Evolutionary conservation across 2,329 filamentous ascomycete genomes (phyloP).

Genomic region (Monascus ruber): DNA sequence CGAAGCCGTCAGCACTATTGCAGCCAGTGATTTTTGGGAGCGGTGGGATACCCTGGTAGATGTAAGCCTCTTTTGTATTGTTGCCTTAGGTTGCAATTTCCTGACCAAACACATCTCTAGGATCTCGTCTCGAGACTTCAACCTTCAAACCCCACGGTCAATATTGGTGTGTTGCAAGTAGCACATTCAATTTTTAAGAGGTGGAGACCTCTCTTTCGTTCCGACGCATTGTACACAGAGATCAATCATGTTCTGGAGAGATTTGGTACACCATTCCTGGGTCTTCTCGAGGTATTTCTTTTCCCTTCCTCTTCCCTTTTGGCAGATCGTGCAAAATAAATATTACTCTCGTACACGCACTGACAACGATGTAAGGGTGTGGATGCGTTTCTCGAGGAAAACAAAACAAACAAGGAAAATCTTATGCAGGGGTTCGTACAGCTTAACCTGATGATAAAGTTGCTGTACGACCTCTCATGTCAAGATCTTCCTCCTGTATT

Average conservation of each 20-base stretch:
- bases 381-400: slow-evolving; percentile 53
- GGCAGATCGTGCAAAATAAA: slow-evolving; percentile 11
- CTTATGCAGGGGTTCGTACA: slow-evolving; percentile 73
- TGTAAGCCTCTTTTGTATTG: slow-evolving; percentile 36
- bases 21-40: slow-evolving; percentile 94
- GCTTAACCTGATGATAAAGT: slow-evolving; percentile 77
- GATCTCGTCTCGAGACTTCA: slow-evolving; percentile 85
- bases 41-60: slow-evolving; percentile 92
- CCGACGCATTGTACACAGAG: slow-evolving; percentile 84
- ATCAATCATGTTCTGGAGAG: slow-evolving; percentile 88
- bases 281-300: slow-evolving; percentile 55
- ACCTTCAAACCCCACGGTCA: slow-evolving; percentile 66
- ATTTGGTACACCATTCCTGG: slow-evolving; percentile 74
- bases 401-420: slow-evolving; percentile 60
- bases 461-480: slow-evolving; percentile 93
- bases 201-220: slow-evolving; percentile 89
- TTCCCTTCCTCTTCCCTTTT: too few relatives aligned
- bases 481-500: slow-evolving; percentile 93
- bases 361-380: slow-evolving; percentile 26
- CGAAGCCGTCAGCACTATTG: slow-evolving; percentile 93
- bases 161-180: slow-evolving; percentile 90
- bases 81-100: slow-evolving; percentile 1
- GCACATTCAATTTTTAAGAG: slow-evolving; percentile 96
- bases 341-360: slow-evolving; percentile 3
- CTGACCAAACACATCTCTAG: slow-evolving; percentile 25